phyloP scores from a whole-genome alignment of 805 yeast species.

The Candida silvatica region DNA sequence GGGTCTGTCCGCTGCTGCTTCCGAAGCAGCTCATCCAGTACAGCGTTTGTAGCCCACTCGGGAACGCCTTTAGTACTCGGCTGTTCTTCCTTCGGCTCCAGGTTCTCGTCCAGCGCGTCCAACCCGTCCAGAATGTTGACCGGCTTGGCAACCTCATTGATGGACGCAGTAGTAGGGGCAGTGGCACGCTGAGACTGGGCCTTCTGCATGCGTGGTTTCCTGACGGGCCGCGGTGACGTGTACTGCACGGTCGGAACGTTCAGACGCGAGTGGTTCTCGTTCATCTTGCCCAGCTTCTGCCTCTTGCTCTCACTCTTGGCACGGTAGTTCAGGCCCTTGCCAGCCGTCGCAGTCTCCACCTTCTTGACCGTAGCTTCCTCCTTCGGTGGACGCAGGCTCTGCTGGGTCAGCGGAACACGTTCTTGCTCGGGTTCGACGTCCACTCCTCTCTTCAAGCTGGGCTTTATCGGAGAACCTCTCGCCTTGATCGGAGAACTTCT shows the following conservation, averaged over 20 bases:
- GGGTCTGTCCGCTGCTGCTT: slow-evolving; percentile 19
- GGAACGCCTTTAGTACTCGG: slow-evolving; percentile 11
- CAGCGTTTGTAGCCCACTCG: slow-evolving; percentile 15
- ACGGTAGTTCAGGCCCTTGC: neutral
- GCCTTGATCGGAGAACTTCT: too few species aligned
- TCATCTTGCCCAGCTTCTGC: neutral
- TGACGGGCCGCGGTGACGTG: too few species aligned
- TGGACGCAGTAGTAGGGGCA: neutral
- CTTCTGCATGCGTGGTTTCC: too few species aligned
- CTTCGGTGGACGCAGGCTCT: slow-evolving; percentile 2
- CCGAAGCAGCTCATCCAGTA: slow-evolving; percentile 11
- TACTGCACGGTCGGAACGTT: too few species aligned
- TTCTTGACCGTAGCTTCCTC: neutral
- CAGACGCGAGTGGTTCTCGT: too few species aligned
- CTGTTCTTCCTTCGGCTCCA: too few species aligned
- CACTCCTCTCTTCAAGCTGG: neutral
- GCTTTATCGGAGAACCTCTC: too few species aligned
- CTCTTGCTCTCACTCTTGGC: neutral
- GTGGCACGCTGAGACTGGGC: too few species aligned
- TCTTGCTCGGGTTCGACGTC: neutral
- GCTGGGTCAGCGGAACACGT: slow-evolving; percentile 3
- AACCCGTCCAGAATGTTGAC: too few species aligned
- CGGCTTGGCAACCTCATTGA: neutral
- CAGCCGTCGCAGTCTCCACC: neutral
- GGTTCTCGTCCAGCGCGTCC: too few species aligned